A percentile compares a stretch with the other conserved stretches of the same genome.
phyloP scores from a whole-genome alignment of 768 basidiomycete species.

The Pleurotus sapidus region DNA sequence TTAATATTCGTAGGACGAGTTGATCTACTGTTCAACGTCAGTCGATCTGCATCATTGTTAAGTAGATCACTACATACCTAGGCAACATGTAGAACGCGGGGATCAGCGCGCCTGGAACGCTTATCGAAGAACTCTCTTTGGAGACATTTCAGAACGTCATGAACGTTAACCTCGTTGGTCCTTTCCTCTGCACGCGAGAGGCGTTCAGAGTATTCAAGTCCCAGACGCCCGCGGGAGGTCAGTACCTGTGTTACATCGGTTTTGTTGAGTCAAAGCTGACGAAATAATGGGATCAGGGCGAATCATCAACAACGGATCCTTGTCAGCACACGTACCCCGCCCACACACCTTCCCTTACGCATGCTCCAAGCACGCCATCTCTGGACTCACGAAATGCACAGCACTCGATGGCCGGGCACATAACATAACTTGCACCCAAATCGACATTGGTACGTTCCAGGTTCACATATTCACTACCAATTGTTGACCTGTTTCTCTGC shows the following conservation, averaged over 20 bases:
- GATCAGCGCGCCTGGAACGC: conserved; percentile 40
- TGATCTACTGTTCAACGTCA: conserved; percentile 80
- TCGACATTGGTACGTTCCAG: conserved; percentile 69
- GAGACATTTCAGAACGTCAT: conserved; percentile 63
- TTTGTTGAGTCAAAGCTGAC: not conserved
- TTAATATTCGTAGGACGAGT: conserved; percentile 43
- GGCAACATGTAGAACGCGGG: conserved; percentile 67
- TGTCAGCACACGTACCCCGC: conserved; percentile 70
- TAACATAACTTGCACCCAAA: conserved; percentile 75
- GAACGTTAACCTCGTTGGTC: conserved; percentile 67
- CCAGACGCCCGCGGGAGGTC: conserved; percentile 71
- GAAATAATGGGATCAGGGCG: conserved; percentile 38
- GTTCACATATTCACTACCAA: not conserved
- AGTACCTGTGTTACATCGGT: not conserved
- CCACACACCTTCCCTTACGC: conserved; percentile 66
- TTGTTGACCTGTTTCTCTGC: not conserved
- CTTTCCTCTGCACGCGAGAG: conserved; percentile 76
- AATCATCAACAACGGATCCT: conserved; percentile 86
- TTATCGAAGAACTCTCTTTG: conserved; percentile 60
- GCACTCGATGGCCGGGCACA: conserved; percentile 73
- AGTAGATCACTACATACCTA: not conserved
- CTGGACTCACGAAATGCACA: conserved; percentile 73
- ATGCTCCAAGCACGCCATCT: conserved; percentile 76
- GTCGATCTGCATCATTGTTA: conserved; percentile 14
- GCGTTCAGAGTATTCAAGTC: conserved; percentile 72